Percentiles rank a stretch among this genome's conserved stretches.
phyloP scores from a whole-genome alignment of 2,329 filamentous ascomycete genomes.

The Alternaria ventricosa region DNA sequence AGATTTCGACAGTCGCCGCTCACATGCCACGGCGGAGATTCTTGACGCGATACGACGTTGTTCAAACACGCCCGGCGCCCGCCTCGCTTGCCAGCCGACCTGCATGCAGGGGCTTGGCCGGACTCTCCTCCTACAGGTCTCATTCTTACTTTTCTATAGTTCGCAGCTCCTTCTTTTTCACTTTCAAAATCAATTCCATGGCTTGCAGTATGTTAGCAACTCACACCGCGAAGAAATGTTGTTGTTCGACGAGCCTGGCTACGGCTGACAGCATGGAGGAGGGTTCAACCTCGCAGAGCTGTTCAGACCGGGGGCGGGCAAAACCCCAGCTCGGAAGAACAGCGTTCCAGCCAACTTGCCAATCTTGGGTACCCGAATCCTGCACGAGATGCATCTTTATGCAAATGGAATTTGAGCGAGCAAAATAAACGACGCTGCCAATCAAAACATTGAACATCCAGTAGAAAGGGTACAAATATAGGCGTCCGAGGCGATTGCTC shows the following conservation, averaged over 20 bases:
- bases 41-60: background rate
- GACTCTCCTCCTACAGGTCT: background rate
- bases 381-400: conserved; percentile 3
- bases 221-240: background rate
- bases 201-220: background rate
- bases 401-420: background rate
- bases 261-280: background rate
- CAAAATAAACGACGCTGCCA: background rate
- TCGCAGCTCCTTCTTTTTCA: background rate
- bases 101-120: conserved; percentile 12
- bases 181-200: background rate
- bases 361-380: conserved; percentile 1
- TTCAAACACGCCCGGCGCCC: background rate
- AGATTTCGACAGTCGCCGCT: background rate
- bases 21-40: background rate
- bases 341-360: conserved; percentile 1
- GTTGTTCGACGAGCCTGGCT: background rate
- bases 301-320: background rate
- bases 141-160: background rate
- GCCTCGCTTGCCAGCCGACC: conserved; percentile 35
- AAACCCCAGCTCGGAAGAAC: background rate
- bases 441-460: background rate
- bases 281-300: background rate
- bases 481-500: background rate
- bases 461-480: background rate